Evolutionary conservation across 352 stramenopile genomes (phyloP).

Genomic region (Pythium rishiriense): DNA sequence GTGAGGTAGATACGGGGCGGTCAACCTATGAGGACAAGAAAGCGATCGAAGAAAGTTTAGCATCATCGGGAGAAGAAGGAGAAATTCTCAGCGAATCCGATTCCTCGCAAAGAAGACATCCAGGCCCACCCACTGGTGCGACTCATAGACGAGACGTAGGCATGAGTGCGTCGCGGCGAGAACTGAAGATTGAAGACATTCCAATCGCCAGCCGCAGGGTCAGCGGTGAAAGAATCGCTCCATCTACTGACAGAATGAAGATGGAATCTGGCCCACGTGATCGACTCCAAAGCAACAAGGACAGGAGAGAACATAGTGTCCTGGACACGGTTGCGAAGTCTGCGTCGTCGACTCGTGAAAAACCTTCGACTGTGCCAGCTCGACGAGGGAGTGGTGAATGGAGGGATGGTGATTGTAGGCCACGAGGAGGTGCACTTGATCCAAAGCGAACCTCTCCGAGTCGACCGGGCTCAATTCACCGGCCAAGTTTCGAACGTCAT

Average conservation of each 20-base stretch:
- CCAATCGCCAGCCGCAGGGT: not conserved
- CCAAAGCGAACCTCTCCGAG: conserved; percentile 7
- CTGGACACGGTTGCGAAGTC: not conserved
- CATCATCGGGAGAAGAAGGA: conserved; percentile 21
- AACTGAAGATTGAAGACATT: conserved; percentile 5
- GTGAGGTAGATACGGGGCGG: not conserved
- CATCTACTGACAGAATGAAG: not conserved
- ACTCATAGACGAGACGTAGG: conserved; percentile 5
- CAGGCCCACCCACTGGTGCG: no score
- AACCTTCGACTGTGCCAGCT: not conserved
- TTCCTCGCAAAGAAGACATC: not conserved
- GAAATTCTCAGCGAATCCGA: conserved; percentile 21
- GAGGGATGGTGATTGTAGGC: conserved; percentile 14
- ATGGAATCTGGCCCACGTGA: not conserved
- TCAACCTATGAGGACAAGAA: not conserved
- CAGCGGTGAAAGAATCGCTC: not conserved
- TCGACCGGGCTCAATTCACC: conserved; percentile 22
- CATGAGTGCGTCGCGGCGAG: not conserved
- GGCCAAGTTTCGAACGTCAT: conserved; percentile 47
- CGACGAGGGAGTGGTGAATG: conserved; percentile 28
- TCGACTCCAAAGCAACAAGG: not conserved
- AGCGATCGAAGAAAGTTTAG: conserved; percentile 1
- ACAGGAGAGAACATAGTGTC: not conserved
- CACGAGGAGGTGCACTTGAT: not conserved
- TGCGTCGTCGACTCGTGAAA: not conserved